phyloP scores from a whole-genome alignment of 768 basidiomycete species.

The Mycena rosella region DNA sequence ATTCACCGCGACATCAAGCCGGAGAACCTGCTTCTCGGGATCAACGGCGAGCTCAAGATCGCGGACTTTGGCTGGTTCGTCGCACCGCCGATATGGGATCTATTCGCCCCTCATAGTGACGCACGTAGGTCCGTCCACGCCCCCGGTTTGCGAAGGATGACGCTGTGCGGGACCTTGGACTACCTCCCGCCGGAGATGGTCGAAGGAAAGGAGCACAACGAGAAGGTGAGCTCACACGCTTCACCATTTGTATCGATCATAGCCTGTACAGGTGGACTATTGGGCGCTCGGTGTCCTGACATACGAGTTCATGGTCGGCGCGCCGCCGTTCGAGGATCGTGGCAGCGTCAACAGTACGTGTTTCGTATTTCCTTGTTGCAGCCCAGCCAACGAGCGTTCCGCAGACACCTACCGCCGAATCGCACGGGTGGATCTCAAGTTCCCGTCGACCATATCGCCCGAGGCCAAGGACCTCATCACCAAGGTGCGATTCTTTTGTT shows the following conservation, averaged over 20 bases:
- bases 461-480: conserved; percentile 78
- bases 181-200: conserved; percentile 99
- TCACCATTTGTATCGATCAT: neutral
- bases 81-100: too few species aligned
- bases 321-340: conserved; percentile 85
- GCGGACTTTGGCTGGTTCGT: conserved; percentile 97
- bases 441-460: conserved; percentile 68
- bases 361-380: conserved; percentile 1
- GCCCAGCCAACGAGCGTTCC: conserved; percentile 1
- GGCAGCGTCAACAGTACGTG: conserved; percentile 80
- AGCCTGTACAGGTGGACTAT: conserved; percentile 79
- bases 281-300: conserved; percentile 98
- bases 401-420: conserved; percentile 93
- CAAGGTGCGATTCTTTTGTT: conserved; percentile 54
- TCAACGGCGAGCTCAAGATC: conserved; percentile 98
- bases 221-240: conserved; percentile 53
- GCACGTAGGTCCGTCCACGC: conserved; percentile 77
- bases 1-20: conserved; percentile 99
- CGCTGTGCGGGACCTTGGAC: conserved; percentile 95
- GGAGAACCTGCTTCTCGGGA: conserved; percentile 93
- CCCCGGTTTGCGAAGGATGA: conserved; percentile 88
- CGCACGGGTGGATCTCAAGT: conserved; percentile 83
- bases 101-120: neutral
- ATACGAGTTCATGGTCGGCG: conserved; percentile 93
- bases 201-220: conserved; percentile 88